A percentile compares a stretch with the other conserved stretches of the same genome.
Evolutionary conservation across 139 green algal species (phyloP).

Genomic region (Pycnococcus provasolii): DNA sequence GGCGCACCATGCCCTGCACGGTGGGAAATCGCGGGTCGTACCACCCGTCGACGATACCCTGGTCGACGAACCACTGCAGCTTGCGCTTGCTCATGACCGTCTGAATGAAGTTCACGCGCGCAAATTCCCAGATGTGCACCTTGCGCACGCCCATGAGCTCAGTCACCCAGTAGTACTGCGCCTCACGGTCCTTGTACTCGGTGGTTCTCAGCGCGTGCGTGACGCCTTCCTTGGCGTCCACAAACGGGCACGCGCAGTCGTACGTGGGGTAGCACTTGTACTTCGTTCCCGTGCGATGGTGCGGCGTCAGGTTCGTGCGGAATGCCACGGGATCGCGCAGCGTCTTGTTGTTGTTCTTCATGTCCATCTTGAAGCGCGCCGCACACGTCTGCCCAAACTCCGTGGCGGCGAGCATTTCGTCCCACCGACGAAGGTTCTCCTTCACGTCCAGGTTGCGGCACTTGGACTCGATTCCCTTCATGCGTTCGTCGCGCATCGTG

Average conservation of each 20-base stretch:
- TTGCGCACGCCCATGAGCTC: slow-evolving; percentile 46
- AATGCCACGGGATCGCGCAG: slow-evolving; percentile 90
- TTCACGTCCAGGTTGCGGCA: slow-evolving; percentile 55
- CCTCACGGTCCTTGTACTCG: slow-evolving; percentile 86
- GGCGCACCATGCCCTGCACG: slow-evolving; percentile 78
- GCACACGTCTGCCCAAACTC: slow-evolving; percentile 59
- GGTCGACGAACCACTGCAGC: slow-evolving; percentile 79
- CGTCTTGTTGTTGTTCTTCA: slow-evolving; percentile 70
- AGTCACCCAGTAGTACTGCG: slow-evolving; percentile 34
- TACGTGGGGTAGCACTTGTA: slow-evolving; percentile 93
- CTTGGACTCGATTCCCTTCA: slow-evolving; percentile 63
- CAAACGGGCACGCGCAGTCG: slow-evolving; percentile 94
- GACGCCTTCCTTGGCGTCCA: slow-evolving; percentile 85
- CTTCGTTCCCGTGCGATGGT: slow-evolving; percentile 79
- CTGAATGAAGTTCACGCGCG: slow-evolving; percentile 55
- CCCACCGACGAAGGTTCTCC: slow-evolving; percentile 71
- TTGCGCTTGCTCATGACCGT: slow-evolving; percentile 94
- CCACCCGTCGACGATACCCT: slow-evolving; percentile 76
- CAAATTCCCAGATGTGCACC: slow-evolving; percentile 95
- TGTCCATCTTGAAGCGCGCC: slow-evolving; percentile 90
- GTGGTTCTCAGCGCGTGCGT: slow-evolving; percentile 89
- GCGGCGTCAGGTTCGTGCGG: slow-evolving; percentile 79
- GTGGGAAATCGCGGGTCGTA: slow-evolving; percentile 93
- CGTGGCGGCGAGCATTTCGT: slow-evolving; percentile 80
- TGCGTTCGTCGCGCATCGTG: slow-evolving; percentile 76